A percentile compares a stretch with the other conserved stretches of the same genome.
Evolutionary conservation across 176 grass and related monocot species (phyloP).

Genomic region (Chloris gayana): DNA sequence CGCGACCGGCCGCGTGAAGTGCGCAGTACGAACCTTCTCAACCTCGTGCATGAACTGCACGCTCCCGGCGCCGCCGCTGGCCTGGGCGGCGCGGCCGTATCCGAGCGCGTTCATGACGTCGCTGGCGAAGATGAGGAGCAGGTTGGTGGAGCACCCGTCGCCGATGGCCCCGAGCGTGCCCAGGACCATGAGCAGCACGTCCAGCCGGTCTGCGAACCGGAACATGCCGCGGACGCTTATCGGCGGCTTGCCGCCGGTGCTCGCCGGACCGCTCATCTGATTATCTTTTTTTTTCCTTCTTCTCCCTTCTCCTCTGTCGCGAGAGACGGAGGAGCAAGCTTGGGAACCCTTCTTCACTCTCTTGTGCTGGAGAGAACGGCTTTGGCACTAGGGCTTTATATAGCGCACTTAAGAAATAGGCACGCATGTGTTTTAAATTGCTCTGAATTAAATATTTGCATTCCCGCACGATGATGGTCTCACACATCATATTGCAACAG

Average conservation of each 20-base stretch:
- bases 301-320: neutral
- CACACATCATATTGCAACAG: constrained; percentile 21
- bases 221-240: constrained; percentile 75
- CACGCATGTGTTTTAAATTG: neutral
- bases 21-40: constrained; percentile 62
- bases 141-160: constrained; percentile 92
- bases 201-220: constrained; percentile 69
- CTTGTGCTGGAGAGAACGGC: constrained; percentile 19
- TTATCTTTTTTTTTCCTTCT: neutral
- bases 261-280: constrained; percentile 38
- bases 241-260: constrained; percentile 25
- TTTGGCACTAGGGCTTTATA: constrained; percentile 44
- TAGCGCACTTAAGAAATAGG: neutral
- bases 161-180: constrained; percentile 82
- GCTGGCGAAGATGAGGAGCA: constrained; percentile 92
- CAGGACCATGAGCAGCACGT: constrained; percentile 72
- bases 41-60: constrained; percentile 79
- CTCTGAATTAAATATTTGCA: neutral
- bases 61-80: constrained; percentile 1
- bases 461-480: constrained; percentile 11
- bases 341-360: neutral
- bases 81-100: constrained; percentile 33
- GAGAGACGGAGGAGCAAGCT: neutral
- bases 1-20: neutral
- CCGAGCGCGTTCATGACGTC: constrained; percentile 94